Evolutionary conservation across 164 flowering plant species (phyloP), one percentile per base, ranked within the genome.

Genomic region (Vitis cinerea): DNA sequence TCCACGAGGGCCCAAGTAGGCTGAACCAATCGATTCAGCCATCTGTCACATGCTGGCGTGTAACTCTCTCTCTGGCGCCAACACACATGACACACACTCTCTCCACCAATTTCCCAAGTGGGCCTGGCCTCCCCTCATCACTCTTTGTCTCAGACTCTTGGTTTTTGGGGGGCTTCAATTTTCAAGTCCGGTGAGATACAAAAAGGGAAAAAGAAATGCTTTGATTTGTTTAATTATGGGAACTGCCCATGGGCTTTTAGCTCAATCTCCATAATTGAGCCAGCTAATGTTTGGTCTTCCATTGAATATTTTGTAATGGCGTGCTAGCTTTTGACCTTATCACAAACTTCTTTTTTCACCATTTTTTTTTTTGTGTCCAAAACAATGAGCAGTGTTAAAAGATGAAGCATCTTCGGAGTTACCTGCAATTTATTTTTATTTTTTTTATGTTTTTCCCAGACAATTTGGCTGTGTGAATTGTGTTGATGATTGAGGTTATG

Each of bases 401-500:
- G 50, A 30, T 10, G 27, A 68, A 69, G n/a, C 61, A 44, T 44
- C 4, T 61, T 62, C 23, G 23, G 52, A 37, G 2, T 56, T 19
- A 14, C 48, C 11, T 71, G 64, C 6, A 59, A 47, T 58, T 67
- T 60, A 0, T 16, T 13, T 63, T 52, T 6, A 8, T 14, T 52
- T 44, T 17, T 59, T 59, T 37, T 6, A 37, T 37, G 44, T 37
- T 37, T 37, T 6, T 37, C 4, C 44, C 7, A 3, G 44, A 37
- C 44, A 37, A 37, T 4, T 37, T 37, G 44, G 44, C 7, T 37
- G 4, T 37, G 44, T 59, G 47, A 47, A 58, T 52, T 72, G 64
- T 50, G 59, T 71, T 56, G 61, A 61, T 76, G 70, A 70, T 79
- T 72, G 66, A 47, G 70, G 70, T 67, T 47, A 66, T 72, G 53